Conservation (phyloP, 2,329 filamentous ascomycete genomes). For the Kalaharituber pfeilii region DNA sequence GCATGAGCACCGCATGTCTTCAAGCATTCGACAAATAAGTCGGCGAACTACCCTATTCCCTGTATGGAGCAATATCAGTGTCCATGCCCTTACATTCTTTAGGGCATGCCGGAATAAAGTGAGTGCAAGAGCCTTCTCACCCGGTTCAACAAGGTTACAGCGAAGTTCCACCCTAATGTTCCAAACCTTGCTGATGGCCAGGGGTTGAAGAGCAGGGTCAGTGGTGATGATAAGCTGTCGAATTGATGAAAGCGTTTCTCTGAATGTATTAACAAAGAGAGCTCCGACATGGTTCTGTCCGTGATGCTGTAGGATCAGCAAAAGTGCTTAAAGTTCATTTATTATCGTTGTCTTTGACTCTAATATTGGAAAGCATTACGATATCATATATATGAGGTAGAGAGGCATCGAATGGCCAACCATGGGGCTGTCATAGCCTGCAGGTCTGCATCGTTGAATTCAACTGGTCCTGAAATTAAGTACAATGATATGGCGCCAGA, state of each 20-base stretch:
- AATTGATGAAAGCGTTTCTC: conserved; percentile 72
- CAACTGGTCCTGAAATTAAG: conserved; percentile 91
- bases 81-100: neutral
- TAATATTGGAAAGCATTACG: neutral
- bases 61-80: neutral
- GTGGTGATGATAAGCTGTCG: conserved; percentile 89
- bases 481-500: conserved; percentile 14
- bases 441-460: conserved; percentile 94
- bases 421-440: conserved; percentile 90
- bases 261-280: conserved; percentile 76
- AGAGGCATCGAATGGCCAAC: conserved; percentile 33
- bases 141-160: conserved; percentile 77
- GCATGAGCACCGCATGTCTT: conserved; percentile 77
- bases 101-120: conserved; percentile 47
- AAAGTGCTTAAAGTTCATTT: too few species aligned
- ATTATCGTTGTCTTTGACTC: neutral
- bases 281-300: conserved; percentile 89
- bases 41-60: conserved; percentile 61
- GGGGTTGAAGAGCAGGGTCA: conserved; percentile 66
- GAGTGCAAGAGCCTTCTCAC: conserved; percentile 78
- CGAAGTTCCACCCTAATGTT: conserved; percentile 90
- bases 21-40: conserved; percentile 85
- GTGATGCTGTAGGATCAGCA: conserved; percentile 3
- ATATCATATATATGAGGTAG: too few species aligned
- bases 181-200: conserved; percentile 89